Percentiles rank a stretch among this genome's conserved stretches.
Conservation (phyloP, 345 rosid genomes). For the Schrenkiella parvula region DNA sequence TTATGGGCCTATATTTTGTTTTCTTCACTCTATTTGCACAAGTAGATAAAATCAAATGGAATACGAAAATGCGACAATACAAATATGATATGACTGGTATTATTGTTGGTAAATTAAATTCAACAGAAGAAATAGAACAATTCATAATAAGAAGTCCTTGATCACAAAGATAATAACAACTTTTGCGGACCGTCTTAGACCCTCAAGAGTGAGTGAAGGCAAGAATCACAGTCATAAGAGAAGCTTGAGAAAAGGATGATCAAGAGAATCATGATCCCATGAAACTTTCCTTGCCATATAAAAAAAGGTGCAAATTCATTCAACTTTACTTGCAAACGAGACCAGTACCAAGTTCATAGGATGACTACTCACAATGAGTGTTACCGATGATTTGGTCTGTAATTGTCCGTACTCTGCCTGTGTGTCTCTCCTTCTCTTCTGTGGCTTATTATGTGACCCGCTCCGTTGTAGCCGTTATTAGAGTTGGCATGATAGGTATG, state of each 20-base stretch:
- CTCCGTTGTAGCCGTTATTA: conserved; percentile 18
- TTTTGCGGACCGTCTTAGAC: not conserved
- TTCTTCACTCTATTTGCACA: no score
- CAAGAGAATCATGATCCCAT: conserved; percentile 21
- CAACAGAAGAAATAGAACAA: not conserved
- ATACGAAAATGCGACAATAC: no score
- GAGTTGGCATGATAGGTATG: conserved; percentile 2
- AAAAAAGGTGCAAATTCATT: not conserved
- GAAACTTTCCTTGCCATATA: not conserved
- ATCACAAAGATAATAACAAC: not conserved
- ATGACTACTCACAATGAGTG: no score
- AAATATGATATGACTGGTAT: no score
- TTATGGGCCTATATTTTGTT: no score
- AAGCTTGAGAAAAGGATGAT: conserved; percentile 3
- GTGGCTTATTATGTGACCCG: not conserved
- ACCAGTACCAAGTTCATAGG: not conserved
- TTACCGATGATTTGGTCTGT: conserved; percentile 22
- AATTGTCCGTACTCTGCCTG: conserved; percentile 7
- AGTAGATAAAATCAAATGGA: no score
- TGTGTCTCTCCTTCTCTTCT: conserved; percentile 15
- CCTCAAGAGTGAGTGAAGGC: not conserved
- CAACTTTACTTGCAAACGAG: conserved; percentile 6
- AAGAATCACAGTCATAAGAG: not conserved
- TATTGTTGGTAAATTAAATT: not conserved
- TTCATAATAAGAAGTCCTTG: not conserved